Evolutionary conservation across 768 basidiomycete species (phyloP), one percentile per base, ranked within the genome.

Genomic region (Trametes maxima): DNA sequence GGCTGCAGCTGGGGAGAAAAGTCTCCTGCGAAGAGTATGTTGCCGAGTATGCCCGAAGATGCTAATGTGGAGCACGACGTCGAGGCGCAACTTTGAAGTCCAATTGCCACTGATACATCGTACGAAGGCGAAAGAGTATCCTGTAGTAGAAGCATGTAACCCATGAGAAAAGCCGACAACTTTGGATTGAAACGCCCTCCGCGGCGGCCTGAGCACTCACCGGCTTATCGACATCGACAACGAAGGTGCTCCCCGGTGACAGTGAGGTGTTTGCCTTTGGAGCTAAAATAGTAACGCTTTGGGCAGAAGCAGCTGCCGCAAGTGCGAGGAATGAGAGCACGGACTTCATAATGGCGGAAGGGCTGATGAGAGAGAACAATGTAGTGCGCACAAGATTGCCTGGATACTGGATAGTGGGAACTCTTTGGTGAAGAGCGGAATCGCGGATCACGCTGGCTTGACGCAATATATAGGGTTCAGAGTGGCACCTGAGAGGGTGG

Each of bases 91-190:
- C 36, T 43, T 14, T 36, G n/a, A 11, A 60, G 40, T 6, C 59
- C 59, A n/a, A 60, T 60, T n/a, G 48, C 53, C 0, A 60, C 59
- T 0, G 59, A 48, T 0, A 60, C 53, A 40, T 60, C 59, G 21
- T 36, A 21, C 13, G 59, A 60, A 2, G 59, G 59, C 14, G 52
- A 48, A 2, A 54, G 59, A 2, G 53, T 33, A 28, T 54, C 53
- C 59, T 60, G n/a, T n/a, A n/a, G n/a, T n/a, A n/a, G n/a, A n/a
- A n/a, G n/a, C n/a, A n/a, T n/a, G n/a, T n/a, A n/a, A n/a, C n/a
- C n/a, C n/a, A n/a, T n/a, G n/a, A n/a, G n/a, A n/a, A n/a, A n/a
- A n/a, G 19, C 11, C 35, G 35, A 13, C 5, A 8, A 8, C n/a
- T n/a, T n/a, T n/a, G n/a, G n/a, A n/a, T n/a, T n/a, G n/a, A n/a